Conservation (phyloP, 345 rosid genomes). For the Mallotus nudiflorus region DNA sequence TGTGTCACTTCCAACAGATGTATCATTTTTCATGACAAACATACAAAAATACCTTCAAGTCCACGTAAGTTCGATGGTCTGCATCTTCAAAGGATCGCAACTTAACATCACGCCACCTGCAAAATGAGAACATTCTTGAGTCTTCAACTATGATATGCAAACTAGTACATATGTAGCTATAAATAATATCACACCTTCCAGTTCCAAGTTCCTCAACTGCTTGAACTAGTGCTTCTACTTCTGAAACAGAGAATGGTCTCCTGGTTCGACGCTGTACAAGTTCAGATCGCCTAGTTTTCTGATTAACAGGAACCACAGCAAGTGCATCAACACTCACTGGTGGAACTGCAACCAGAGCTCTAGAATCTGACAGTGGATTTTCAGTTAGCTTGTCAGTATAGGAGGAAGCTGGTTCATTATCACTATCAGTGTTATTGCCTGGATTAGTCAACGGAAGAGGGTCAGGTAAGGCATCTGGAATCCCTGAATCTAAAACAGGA, state of each 20-base stretch:
- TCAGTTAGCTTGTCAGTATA: constrained; percentile 48
- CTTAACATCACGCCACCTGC: constrained; percentile 43
- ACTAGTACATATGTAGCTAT: neutral
- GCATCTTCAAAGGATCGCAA: constrained; percentile 28
- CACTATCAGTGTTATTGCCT: constrained; percentile 40
- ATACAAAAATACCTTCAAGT: constrained; percentile 25
- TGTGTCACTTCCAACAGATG: neutral
- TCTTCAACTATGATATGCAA: neutral
- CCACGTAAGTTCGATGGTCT: constrained; percentile 33
- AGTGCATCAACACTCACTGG: constrained; percentile 51
- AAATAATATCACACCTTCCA: constrained; percentile 64
- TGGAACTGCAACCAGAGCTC: constrained; percentile 69
- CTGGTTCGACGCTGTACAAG: constrained; percentile 86
- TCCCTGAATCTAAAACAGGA: constrained; percentile 39
- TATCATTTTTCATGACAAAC: neutral
- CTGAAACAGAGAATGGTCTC: constrained; percentile 94
- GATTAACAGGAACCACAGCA: constrained; percentile 65
- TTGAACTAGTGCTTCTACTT: constrained; percentile 89
- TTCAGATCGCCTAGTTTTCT: constrained; percentile 67
- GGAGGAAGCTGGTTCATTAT: constrained; percentile 42
- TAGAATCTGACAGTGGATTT: constrained; percentile 51
- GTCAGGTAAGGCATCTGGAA: constrained; percentile 41
- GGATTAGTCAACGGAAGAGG: constrained; percentile 28
- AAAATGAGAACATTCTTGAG: constrained; percentile 9
- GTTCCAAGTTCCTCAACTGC: constrained; percentile 95